These are phyloP conservation scores for Puya raimondii DNA, from an alignment of 176 grass and related monocot genomes.

Conservation along the genomic window DNA sequence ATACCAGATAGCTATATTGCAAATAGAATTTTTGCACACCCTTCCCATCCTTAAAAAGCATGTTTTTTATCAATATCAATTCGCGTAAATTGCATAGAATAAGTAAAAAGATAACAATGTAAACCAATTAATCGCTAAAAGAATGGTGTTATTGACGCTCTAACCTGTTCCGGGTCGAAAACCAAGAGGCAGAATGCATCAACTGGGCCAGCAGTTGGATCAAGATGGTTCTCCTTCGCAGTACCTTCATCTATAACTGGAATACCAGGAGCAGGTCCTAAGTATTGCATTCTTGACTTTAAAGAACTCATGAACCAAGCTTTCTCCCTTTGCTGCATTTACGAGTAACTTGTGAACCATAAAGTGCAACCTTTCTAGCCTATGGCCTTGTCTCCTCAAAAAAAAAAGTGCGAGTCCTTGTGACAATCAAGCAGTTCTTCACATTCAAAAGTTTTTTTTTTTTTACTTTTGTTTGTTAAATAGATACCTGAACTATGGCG, in stretches of 20 bases:
- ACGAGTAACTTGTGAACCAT: not conserved
- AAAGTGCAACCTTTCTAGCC: constrained; percentile 5
- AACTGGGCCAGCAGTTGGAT: constrained; percentile 58
- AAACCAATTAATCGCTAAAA: not conserved
- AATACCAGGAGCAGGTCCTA: constrained; percentile 61
- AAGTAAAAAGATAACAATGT: too few relatives aligned
- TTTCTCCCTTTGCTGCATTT: constrained; percentile 59
- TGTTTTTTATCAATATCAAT: too few relatives aligned
- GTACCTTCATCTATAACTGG: constrained; percentile 40
- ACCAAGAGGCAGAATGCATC: constrained; percentile 67
- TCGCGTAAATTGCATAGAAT: too few relatives aligned
- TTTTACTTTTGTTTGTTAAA: too few relatives aligned
- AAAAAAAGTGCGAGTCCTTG: not conserved
- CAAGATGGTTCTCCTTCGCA: constrained; percentile 34
- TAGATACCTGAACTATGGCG: too few relatives aligned
- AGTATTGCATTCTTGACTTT: constrained; percentile 71
- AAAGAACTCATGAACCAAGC: constrained; percentile 72
- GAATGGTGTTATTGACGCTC: not conserved
- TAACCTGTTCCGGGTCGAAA: constrained; percentile 81
- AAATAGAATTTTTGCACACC: not conserved
- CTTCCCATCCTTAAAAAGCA: not conserved
- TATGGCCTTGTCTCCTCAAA: not conserved
- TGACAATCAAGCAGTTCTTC: too few relatives aligned
- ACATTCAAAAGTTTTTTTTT: too few relatives aligned
- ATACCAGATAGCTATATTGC: not conserved